A percentile compares a stretch with the other conserved stretches of the same genome.
phyloP scores from a whole-genome alignment of 805 yeast species.

The Kodamaea leandrae region DNA sequence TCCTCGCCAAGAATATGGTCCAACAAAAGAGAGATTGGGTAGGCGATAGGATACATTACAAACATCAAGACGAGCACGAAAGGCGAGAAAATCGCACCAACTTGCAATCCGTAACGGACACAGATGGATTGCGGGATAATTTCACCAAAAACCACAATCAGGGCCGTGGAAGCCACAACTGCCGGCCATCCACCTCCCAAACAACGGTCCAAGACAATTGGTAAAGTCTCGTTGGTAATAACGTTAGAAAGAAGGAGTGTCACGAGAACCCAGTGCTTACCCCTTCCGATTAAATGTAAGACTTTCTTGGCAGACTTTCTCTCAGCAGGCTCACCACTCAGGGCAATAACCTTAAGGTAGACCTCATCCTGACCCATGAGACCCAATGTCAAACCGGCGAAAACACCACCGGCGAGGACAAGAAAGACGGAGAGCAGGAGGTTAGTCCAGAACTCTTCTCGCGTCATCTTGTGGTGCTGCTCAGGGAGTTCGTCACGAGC shows the following conservation, averaged over 20 bases:
- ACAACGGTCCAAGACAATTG: conserved; percentile 87
- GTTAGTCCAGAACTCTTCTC: conserved; percentile 46
- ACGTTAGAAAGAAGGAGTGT: conserved; percentile 83
- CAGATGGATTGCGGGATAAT: conserved; percentile 93
- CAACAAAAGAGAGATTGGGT: conserved; percentile 79
- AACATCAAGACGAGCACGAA: conserved; percentile 85
- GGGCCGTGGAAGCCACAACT: conserved; percentile 86
- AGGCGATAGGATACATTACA: conserved; percentile 85
- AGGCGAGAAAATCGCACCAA: conserved; percentile 89
- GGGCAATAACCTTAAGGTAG: conserved; percentile 82
- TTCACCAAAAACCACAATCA: conserved; percentile 93
- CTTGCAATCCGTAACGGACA: conserved; percentile 87
- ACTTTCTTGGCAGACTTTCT: conserved; percentile 69
- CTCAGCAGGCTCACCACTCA: conserved; percentile 77
- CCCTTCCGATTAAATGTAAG: conserved; percentile 65
- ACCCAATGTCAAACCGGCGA: conserved; percentile 92
- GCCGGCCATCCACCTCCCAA: conserved; percentile 98
- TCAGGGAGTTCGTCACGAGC: conserved; percentile 5
- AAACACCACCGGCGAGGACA: conserved; percentile 81
- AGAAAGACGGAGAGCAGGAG: conserved; percentile 53
- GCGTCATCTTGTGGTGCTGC: conserved; percentile 21
- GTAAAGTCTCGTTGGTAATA: conserved; percentile 90
- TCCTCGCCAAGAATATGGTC: conserved; percentile 89
- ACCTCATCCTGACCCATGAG: conserved; percentile 98
- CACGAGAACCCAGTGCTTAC: conserved; percentile 96